These are phyloP conservation scores for Solioccasus polychromus DNA, from an alignment of 768 basidiomycete species.

Conservation along the genomic window DNA sequence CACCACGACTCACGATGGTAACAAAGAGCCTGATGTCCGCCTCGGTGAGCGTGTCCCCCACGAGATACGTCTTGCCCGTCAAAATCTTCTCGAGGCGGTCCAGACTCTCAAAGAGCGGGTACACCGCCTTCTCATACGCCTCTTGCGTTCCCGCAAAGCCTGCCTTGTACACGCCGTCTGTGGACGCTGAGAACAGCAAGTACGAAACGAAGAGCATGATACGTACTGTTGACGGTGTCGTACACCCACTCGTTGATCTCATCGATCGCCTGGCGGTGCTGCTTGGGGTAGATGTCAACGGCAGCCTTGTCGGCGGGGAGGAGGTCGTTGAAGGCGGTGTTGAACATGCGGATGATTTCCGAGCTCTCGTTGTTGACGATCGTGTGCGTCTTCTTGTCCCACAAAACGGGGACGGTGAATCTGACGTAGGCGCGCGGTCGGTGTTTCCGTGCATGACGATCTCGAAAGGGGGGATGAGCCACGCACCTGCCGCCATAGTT, in stretches of 20 bases:
- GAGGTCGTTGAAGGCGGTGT: constrained; percentile 75
- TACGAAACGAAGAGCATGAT: too few species aligned
- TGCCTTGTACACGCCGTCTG: constrained; percentile 86
- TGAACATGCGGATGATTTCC: constrained; percentile 94
- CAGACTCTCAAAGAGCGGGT: constrained; percentile 71
- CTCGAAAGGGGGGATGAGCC: background rate
- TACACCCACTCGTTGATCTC: constrained; percentile 84
- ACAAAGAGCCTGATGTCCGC: constrained; percentile 87
- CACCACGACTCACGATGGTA: constrained; percentile 80
- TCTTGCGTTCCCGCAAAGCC: constrained; percentile 83
- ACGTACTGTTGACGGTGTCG: constrained; percentile 72
- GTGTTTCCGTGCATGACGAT: background rate
- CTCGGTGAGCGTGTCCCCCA: constrained; percentile 82
- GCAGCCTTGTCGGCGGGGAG: constrained; percentile 62
- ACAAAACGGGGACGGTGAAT: constrained; percentile 88
- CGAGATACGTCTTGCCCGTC: constrained; percentile 74
- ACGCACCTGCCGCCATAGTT: constrained; percentile 66
- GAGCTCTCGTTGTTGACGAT: constrained; percentile 96
- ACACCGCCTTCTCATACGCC: constrained; percentile 79
- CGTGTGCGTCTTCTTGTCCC: constrained; percentile 84
- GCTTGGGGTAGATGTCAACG: constrained; percentile 76
- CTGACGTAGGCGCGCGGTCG: constrained; percentile 26
- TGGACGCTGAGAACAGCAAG: too few species aligned
- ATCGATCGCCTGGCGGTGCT: constrained; percentile 75
- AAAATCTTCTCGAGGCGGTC: constrained; percentile 80